Evolutionary conservation across 83 land plant species (phyloP).

Genomic region (Diphasiastrum complanatum): DNA sequence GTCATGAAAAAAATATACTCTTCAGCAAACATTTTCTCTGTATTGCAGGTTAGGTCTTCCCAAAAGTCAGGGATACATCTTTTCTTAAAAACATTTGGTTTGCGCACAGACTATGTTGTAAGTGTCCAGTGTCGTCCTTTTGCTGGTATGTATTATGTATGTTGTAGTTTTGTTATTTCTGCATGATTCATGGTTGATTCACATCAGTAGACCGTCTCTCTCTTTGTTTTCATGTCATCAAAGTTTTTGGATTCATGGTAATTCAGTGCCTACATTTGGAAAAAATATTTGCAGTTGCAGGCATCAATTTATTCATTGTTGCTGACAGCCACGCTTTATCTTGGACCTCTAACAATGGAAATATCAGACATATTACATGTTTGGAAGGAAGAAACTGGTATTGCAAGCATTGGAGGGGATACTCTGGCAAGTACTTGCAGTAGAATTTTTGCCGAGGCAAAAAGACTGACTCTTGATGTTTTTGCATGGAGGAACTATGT

Average conservation of each 20-base stretch:
- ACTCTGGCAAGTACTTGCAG: neutral
- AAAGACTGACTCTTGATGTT: slow-evolving; percentile 7
- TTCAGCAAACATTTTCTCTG: neutral
- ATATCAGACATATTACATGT: neutral
- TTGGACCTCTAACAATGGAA: slow-evolving; percentile 27
- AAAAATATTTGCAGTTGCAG: slow-evolving; percentile 27
- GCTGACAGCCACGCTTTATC: slow-evolving; percentile 26
- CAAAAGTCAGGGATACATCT: neutral
- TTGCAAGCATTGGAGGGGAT: neutral
- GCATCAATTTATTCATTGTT: slow-evolving; percentile 22
- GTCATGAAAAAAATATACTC: too few species aligned
- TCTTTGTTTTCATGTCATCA: slow-evolving; percentile 1
- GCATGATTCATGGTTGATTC: too few species aligned
- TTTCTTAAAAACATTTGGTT: slow-evolving; percentile 21
- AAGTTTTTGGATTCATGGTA: too few species aligned
- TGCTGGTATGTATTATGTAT: too few species aligned
- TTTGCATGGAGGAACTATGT: slow-evolving; percentile 27
- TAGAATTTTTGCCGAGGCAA: neutral
- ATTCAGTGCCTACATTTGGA: too few species aligned
- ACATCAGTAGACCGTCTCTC: too few species aligned
- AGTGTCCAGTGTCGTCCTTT: too few species aligned
- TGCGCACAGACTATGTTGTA: slow-evolving; percentile 24
- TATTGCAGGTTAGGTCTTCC: neutral
- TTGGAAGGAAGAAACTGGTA: neutral
- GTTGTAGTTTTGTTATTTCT: too few species aligned